phyloP scores from a whole-genome alignment of 2,329 filamentous ascomycete genomes.

The Biscogniauxia marginata region DNA sequence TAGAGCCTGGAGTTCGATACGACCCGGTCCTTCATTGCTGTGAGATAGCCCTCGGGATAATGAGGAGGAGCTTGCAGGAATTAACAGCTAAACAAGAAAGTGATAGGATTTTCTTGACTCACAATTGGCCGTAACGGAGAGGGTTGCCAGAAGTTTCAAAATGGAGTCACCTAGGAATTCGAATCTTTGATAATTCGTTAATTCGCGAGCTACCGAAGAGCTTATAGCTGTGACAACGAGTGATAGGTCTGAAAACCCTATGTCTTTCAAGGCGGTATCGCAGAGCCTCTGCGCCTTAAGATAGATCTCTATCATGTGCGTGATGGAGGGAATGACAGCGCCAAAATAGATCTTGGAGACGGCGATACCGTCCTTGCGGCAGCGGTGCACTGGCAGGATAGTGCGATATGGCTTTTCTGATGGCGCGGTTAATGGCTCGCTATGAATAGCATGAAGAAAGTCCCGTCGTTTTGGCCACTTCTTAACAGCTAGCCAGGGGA shows the following conservation, averaged over 20 bases:
- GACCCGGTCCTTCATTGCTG: slow-evolving; percentile 63
- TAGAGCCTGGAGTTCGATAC: slow-evolving; percentile 76
- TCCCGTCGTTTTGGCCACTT: slow-evolving; percentile 57
- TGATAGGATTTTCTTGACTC: slow-evolving; percentile 23
- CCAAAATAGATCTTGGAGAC: slow-evolving; percentile 48
- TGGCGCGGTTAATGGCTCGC: slow-evolving; percentile 8
- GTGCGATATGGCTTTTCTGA: slow-evolving; percentile 41
- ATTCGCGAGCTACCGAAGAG: slow-evolving; percentile 57
- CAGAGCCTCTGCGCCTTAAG: slow-evolving; percentile 63
- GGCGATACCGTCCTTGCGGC: slow-evolving; percentile 49
- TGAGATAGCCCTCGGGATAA: slow-evolving; percentile 77
- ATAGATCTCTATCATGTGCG: slow-evolving; percentile 65
- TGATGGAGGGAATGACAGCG: slow-evolving; percentile 69
- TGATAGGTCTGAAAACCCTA: slow-evolving; percentile 53
- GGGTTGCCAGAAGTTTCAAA: slow-evolving; percentile 70
- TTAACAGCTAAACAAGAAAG: slow-evolving; percentile 10
- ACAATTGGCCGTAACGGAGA: slow-evolving; percentile 61
- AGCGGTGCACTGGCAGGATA: slow-evolving; percentile 47
- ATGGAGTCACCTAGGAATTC: slow-evolving; percentile 87
- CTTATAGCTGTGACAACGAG: slow-evolving; percentile 70
- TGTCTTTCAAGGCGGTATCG: slow-evolving; percentile 48
- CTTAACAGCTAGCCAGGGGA: slow-evolving; percentile 47
- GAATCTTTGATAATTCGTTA: slow-evolving; percentile 73
- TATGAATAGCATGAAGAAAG: slow-evolving; percentile 49
- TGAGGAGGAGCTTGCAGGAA: slow-evolving; percentile 54